These are phyloP conservation scores for Aspergillus arachidicola DNA, from an alignment of 2,329 filamentous ascomycete genomes.

Conservation along the genomic window DNA sequence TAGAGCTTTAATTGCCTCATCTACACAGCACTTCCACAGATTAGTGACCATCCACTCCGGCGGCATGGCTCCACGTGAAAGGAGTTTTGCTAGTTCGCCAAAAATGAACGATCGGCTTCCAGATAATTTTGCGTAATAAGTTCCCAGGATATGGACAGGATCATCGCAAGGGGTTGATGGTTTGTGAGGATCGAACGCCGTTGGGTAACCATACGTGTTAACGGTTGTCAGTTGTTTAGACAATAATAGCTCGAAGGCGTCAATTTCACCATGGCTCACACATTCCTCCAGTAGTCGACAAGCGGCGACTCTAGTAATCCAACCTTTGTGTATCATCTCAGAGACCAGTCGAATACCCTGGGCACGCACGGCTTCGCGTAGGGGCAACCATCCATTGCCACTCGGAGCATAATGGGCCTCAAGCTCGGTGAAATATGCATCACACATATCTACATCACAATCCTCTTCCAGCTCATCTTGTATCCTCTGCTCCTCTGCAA, in stretches of 20 bases:
- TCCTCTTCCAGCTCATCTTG: constrained; percentile 37
- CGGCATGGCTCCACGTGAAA: constrained; percentile 35
- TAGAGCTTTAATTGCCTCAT: constrained; percentile 39
- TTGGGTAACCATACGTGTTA: constrained; percentile 31
- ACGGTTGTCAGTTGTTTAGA: constrained; percentile 35
- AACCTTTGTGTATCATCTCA: constrained; percentile 38
- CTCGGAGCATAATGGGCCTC: constrained; percentile 41
- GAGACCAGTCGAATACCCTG: constrained; percentile 44
- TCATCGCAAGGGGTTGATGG: constrained; percentile 24
- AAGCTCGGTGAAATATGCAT: constrained; percentile 46
- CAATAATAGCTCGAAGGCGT: constrained; percentile 39
- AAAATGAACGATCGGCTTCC: constrained; percentile 34
- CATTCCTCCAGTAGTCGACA: constrained; percentile 39
- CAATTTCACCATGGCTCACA: constrained; percentile 33
- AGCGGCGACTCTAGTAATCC: constrained; percentile 36
- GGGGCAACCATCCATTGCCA: constrained; percentile 41
- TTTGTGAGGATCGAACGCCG: constrained; percentile 27
- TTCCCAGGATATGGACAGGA: constrained; percentile 34
- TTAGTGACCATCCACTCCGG: constrained; percentile 46
- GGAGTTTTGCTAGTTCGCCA: constrained; percentile 37
- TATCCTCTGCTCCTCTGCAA: constrained; percentile 39
- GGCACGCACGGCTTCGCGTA: constrained; percentile 44
- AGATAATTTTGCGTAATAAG: constrained; percentile 28
- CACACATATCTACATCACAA: constrained; percentile 42
- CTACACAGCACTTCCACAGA: constrained; percentile 39